These are phyloP conservation scores for Candolleomyces aberdarensis DNA, from an alignment of 768 basidiomycete species.

Conservation along the genomic window DNA sequence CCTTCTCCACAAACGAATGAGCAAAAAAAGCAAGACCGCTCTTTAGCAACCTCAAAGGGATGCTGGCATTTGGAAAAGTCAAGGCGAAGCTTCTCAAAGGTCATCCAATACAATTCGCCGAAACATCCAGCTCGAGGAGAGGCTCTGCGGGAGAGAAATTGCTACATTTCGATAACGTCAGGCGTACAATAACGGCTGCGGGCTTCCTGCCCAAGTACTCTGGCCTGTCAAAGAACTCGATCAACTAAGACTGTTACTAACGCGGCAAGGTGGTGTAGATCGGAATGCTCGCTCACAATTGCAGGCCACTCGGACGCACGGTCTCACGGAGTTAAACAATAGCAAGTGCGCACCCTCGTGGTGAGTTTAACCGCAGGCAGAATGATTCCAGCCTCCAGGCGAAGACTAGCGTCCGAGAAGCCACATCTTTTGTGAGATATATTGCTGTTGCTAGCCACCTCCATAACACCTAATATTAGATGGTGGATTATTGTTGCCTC, in stretches of 20 bases:
- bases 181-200: not conserved
- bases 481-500: too few relatives aligned
- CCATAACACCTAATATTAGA: too few relatives aligned
- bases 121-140: too few relatives aligned
- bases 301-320: not conserved
- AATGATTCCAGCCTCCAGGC: not conserved
- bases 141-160: too few relatives aligned
- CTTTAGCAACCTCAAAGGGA: not conserved
- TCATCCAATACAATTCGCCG: too few relatives aligned
- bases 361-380: slow-evolving; percentile 9
- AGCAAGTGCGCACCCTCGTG: not conserved
- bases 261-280: not conserved
- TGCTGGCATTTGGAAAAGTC: not conserved
- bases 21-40: not conserved
- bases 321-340: not conserved
- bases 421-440: too few relatives aligned
- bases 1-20: not conserved
- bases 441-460: too few relatives aligned
- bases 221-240: not conserved
- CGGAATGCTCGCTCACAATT: not conserved
- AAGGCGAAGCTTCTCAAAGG: not conserved
- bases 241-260: not conserved
- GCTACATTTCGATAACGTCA: not conserved
- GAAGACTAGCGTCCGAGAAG: too few relatives aligned
- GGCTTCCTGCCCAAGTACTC: not conserved